Percentiles rank a stretch among this genome's conserved stretches.
Evolutionary conservation across 2,329 filamentous ascomycete species (phyloP).

Genomic region (Ophiostoma himal-ulmi): DNA sequence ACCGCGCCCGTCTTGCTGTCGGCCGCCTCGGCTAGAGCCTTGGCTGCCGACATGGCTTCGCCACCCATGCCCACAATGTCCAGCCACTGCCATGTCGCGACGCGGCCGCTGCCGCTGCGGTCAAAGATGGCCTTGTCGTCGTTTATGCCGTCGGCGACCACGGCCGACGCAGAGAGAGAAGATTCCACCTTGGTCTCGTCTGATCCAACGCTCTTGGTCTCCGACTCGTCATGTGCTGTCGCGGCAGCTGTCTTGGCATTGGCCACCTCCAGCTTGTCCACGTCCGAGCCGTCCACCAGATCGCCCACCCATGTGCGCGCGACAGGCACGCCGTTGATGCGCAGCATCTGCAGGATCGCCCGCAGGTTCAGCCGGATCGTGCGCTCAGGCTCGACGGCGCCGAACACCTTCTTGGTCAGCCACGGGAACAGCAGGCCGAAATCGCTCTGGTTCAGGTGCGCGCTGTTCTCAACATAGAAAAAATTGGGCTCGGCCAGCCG

Average conservation of each 20-base stretch:
- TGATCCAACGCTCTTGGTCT: not conserved
- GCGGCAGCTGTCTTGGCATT: conserved; percentile 1
- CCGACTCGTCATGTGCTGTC: not conserved
- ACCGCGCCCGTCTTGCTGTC: conserved; percentile 16
- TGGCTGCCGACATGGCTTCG: conserved; percentile 23
- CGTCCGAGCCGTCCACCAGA: conserved; percentile 42
- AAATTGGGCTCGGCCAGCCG: conserved; percentile 54
- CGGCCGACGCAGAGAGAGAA: not conserved
- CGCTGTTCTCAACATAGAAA: conserved; percentile 68
- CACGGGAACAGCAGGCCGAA: conserved; percentile 78
- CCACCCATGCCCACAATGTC: conserved; percentile 47
- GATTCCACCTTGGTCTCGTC: not conserved
- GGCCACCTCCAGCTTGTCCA: conserved; percentile 34
- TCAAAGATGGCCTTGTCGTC: conserved; percentile 50
- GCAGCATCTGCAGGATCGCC: conserved; percentile 52
- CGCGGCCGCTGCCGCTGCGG: conserved; percentile 33
- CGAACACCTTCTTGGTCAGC: conserved; percentile 54
- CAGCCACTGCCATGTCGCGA: conserved; percentile 50
- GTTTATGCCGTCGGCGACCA: conserved; percentile 34
- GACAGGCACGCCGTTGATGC: conserved; percentile 45
- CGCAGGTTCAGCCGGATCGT: conserved; percentile 54
- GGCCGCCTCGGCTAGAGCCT: conserved; percentile 1
- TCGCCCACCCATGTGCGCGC: conserved; percentile 46
- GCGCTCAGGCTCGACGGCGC: conserved; percentile 52
- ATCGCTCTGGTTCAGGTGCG: conserved; percentile 77